Percentiles rank a stretch among this genome's conserved stretches.
Conservation (phyloP, 192 early-diverging fungal genomes). For the Chytriomyces sp. region DNA sequence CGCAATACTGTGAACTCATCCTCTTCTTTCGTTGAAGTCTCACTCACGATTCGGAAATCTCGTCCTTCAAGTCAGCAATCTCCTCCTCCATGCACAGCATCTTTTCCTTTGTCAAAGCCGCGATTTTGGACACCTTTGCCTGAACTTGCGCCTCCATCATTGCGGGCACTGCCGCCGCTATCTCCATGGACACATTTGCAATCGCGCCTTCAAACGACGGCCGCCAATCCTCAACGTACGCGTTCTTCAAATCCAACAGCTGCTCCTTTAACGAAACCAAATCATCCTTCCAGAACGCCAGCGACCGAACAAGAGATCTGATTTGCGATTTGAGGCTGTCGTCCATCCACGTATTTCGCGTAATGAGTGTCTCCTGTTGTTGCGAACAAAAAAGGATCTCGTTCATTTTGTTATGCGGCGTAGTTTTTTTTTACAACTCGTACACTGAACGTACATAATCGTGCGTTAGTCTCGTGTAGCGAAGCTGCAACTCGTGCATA, state of each 20-base stretch:
- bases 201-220: background rate
- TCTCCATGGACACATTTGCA: background rate
- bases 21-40: background rate
- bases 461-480: constrained; percentile 38
- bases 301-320: constrained; percentile 1
- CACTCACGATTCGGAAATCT: constrained; percentile 11
- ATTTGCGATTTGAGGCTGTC: constrained; percentile 32
- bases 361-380: constrained; percentile 7
- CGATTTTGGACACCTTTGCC: background rate
- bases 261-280: background rate
- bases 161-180: background rate
- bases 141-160: background rate
- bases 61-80: constrained; percentile 17
- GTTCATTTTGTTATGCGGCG: background rate
- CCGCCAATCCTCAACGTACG: background rate
- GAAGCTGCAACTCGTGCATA: constrained; percentile 34
- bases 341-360: constrained; percentile 31
- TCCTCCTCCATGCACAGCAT: constrained; percentile 3
- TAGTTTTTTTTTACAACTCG: background rate
- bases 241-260: background rate
- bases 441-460: constrained; percentile 23
- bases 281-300: constrained; percentile 10
- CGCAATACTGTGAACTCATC: background rate
- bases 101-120: background rate
- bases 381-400: no score